These are phyloP conservation scores for Phialemonium atrogriseum DNA, from an alignment of 2,329 filamentous ascomycete species.

Conservation along the genomic window DNA sequence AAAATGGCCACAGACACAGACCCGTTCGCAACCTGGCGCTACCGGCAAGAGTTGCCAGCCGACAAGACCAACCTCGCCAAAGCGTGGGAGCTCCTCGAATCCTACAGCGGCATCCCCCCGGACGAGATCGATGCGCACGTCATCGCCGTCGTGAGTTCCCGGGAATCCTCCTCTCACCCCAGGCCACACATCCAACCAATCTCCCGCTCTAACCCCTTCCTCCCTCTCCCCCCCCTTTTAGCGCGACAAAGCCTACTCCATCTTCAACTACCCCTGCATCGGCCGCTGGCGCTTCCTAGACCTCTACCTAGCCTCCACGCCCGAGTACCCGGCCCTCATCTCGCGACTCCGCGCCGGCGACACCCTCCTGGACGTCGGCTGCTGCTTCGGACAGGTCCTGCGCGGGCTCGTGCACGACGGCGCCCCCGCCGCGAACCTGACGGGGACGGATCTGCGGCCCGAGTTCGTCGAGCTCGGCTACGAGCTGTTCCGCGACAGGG, in stretches of 20 bases:
- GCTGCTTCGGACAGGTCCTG: constrained; percentile 35
- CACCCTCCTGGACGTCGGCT: constrained; percentile 29
- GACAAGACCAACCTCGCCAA: constrained; percentile 9
- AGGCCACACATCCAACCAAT: neutral
- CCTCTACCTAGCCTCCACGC: constrained; percentile 22
- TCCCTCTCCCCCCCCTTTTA: constrained; percentile 7
- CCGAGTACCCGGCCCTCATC: constrained; percentile 20
- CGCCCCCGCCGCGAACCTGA: constrained; percentile 26
- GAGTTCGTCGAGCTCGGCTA: constrained; percentile 24
- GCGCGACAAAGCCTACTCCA: constrained; percentile 25
- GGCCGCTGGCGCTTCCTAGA: constrained; percentile 30
- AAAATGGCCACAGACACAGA: no score
- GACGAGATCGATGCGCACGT: constrained; percentile 15
- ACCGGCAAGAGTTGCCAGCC: constrained; percentile 5
- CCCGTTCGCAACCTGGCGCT: no score
- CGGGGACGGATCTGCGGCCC: constrained; percentile 26
- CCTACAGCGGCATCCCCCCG: constrained; percentile 13
- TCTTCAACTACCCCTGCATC: constrained; percentile 29
- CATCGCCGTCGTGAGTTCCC: constrained; percentile 8
- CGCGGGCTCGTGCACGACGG: constrained; percentile 31
- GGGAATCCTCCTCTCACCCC: neutral
- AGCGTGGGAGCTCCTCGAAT: constrained; percentile 12
- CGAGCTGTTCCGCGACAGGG: constrained; percentile 23
- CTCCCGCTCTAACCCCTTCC: neutral
- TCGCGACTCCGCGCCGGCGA: constrained; percentile 17